phyloP scores from a whole-genome alignment of 148 eudicot genomes.

The Rhododendron ferrugineum region DNA sequence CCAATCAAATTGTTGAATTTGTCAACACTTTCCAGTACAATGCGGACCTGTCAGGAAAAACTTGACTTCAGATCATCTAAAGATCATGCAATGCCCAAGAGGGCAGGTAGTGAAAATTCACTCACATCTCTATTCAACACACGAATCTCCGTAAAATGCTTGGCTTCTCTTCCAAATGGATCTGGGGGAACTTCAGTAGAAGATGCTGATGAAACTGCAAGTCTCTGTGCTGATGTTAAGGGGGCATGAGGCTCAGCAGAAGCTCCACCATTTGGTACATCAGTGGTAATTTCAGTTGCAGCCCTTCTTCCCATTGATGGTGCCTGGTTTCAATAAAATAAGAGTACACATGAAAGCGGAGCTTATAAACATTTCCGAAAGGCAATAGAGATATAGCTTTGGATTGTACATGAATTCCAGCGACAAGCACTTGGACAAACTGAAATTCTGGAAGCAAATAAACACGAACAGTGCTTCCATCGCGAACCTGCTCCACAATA shows the following conservation, averaged over 20 bases:
- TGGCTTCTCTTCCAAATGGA: conserved; percentile 84
- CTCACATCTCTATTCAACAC: conserved; percentile 88
- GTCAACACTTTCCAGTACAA: conserved; percentile 75
- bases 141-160: conserved; percentile 88
- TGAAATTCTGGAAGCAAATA: conserved; percentile 85
- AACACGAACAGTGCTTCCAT: conserved; percentile 82
- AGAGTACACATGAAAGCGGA: background rate
- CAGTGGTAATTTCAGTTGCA: conserved; percentile 32
- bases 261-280: conserved; percentile 53
- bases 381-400: background rate
- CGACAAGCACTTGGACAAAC: conserved; percentile 76
- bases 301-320: conserved; percentile 89
- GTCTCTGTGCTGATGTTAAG: conserved; percentile 72
- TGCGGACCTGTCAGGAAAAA: conserved; percentile 58
- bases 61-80: background rate
- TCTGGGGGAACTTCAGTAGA: conserved; percentile 54
- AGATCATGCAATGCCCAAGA: background rate
- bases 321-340: conserved; percentile 33
- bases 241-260: conserved; percentile 46
- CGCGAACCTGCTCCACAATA: conserved; percentile 88
- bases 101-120: background rate
- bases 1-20: conserved; percentile 66
- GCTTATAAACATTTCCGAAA: background rate
- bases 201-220: conserved; percentile 57
- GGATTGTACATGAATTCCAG: conserved; percentile 70